These are phyloP conservation scores for Ascochyta rabiei DNA, from an alignment of 2,329 filamentous ascomycete genomes.

Conservation along the genomic window DNA sequence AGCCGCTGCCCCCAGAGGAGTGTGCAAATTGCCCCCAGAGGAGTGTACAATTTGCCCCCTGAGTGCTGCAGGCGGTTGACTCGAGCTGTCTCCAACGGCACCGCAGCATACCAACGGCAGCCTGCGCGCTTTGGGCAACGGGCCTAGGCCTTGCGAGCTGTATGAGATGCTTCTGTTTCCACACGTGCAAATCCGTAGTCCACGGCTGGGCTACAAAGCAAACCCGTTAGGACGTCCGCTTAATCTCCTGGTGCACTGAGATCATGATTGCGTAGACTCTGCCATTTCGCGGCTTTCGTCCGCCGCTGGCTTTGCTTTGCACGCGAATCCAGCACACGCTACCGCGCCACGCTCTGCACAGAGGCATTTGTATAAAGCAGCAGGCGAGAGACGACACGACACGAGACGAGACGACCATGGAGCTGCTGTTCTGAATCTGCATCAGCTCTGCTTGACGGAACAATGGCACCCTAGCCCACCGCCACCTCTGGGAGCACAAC, in stretches of 20 bases:
- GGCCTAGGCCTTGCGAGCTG: constrained; percentile 22
- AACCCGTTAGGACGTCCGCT: constrained; percentile 12
- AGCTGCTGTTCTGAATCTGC: background rate
- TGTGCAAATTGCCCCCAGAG: background rate
- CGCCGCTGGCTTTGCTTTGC: background rate
- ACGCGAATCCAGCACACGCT: background rate
- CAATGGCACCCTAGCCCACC: background rate
- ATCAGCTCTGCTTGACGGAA: background rate
- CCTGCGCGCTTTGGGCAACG: constrained; percentile 9
- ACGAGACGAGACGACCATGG: background rate
- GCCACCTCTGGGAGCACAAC: background rate
- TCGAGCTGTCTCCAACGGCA: constrained; percentile 1
- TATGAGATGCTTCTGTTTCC: constrained; percentile 35
- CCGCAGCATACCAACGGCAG: constrained; percentile 19
- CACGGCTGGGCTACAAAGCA: constrained; percentile 22
- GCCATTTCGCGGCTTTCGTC: constrained; percentile 13
- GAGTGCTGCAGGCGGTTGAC: constrained; percentile 26
- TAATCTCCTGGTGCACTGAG: constrained; percentile 3
- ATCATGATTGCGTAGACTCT: constrained; percentile 8
- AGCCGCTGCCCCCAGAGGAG: constrained; percentile 16
- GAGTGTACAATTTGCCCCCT: constrained; percentile 16
- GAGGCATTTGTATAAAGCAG: constrained; percentile 1
- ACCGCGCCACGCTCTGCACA: background rate
- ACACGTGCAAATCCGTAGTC: constrained; percentile 19
- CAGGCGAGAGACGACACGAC: background rate